phyloP scores from a whole-genome alignment of 2,329 filamentous ascomycete species.

The Xylaria multiplex region DNA sequence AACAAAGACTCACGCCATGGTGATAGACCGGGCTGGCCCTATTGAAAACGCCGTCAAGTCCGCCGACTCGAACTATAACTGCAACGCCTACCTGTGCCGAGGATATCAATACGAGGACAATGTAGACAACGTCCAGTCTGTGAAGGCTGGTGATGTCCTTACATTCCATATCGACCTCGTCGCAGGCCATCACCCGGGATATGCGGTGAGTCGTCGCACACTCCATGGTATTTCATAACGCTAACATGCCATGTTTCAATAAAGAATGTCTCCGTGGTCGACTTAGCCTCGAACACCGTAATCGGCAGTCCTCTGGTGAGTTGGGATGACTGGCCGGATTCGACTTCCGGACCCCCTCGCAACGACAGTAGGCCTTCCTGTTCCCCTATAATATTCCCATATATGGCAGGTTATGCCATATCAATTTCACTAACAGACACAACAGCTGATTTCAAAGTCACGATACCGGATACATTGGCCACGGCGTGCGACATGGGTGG shows the following conservation, averaged over 20 bases:
- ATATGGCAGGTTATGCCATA: constrained; percentile 8
- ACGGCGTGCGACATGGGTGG: constrained; percentile 60
- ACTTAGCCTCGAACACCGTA: constrained; percentile 57
- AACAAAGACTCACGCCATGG: background rate
- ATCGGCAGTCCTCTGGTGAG: constrained; percentile 60
- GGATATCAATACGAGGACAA: constrained; percentile 50
- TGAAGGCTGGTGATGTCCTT: constrained; percentile 50
- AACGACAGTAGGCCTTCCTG: constrained; percentile 54
- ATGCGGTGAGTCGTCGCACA: constrained; percentile 39
- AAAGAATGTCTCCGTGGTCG: constrained; percentile 61
- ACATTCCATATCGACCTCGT: constrained; percentile 53
- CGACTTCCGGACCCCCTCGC: constrained; percentile 38
- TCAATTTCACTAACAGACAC: background rate
- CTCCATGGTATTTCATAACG: constrained; percentile 10
- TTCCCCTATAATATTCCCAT: constrained; percentile 45
- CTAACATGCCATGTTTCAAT: constrained; percentile 26
- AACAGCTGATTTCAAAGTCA: constrained; percentile 59
- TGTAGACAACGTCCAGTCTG: constrained; percentile 42
- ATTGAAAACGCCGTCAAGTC: constrained; percentile 45
- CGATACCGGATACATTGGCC: constrained; percentile 60
- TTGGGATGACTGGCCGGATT: constrained; percentile 51
- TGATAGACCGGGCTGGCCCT: constrained; percentile 42
- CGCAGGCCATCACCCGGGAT: constrained; percentile 52
- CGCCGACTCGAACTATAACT: constrained; percentile 42
- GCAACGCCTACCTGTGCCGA: constrained; percentile 47